These are phyloP conservation scores for Pythium phragmiticola DNA, from an alignment of 352 stramenopile species.

Conservation along the genomic window DNA sequence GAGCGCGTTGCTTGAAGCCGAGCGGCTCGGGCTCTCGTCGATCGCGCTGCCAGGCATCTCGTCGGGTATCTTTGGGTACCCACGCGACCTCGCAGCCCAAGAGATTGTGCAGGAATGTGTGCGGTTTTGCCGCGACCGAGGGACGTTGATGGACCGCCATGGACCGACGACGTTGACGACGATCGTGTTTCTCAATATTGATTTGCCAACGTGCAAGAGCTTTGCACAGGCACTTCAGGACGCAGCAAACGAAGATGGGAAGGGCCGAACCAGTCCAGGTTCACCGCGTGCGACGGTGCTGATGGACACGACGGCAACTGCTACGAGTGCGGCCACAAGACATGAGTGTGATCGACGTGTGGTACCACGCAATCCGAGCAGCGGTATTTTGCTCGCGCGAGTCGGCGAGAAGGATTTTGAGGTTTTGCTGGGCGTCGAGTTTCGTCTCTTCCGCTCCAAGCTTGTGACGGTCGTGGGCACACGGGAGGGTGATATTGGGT, in stretches of 20 bases:
- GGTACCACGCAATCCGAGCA: not conserved
- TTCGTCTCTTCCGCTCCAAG: slow-evolving; percentile 5
- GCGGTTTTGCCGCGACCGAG: slow-evolving; percentile 9
- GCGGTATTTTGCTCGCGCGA: slow-evolving; percentile 1
- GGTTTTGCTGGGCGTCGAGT: slow-evolving; percentile 13
- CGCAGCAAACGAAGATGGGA: not conserved
- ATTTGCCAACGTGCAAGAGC: slow-evolving; percentile 31
- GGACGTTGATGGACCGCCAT: slow-evolving; percentile 16
- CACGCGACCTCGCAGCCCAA: slow-evolving; percentile 31
- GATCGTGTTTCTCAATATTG: slow-evolving; percentile 44
- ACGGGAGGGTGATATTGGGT: not conserved
- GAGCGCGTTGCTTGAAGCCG: slow-evolving; percentile 35
- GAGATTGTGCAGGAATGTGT: slow-evolving; percentile 52
- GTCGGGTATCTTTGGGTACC: slow-evolving; percentile 49
- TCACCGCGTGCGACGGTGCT: not conserved
- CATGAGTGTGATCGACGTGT: not conserved
- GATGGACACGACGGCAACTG: not conserved
- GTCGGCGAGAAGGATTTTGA: slow-evolving; percentile 14
- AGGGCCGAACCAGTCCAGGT: not conserved
- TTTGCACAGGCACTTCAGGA: slow-evolving; percentile 27
- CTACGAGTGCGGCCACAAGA: not conserved
- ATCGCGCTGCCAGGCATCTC: slow-evolving; percentile 48
- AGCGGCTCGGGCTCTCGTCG: slow-evolving; percentile 30
- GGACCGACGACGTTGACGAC: slow-evolving; percentile 10
- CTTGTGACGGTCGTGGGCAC: not conserved